phyloP scores from a whole-genome alignment of 306 rosid species.

The Sphenostylis stenocarpa region DNA sequence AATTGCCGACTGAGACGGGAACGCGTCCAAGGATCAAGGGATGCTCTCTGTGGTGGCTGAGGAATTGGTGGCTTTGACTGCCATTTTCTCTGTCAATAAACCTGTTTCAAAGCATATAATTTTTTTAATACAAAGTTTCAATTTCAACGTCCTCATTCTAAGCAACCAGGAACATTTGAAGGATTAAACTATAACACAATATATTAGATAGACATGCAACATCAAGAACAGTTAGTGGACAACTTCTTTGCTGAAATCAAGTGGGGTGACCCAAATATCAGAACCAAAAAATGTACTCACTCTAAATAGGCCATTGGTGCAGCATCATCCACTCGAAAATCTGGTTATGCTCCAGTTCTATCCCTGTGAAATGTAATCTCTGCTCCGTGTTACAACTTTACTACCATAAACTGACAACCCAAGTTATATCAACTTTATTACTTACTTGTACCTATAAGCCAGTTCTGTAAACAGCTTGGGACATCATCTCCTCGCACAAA shows the following conservation, averaged over 20 bases:
- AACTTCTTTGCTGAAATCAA: not conserved
- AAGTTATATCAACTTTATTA: not conserved
- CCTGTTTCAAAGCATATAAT: constrained; percentile 44
- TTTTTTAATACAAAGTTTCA: not conserved
- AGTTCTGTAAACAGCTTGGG: constrained; percentile 82
- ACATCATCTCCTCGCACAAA: constrained; percentile 94
- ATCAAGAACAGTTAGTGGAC: not conserved
- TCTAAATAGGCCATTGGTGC: constrained; percentile 96
- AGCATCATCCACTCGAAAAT: constrained; percentile 86
- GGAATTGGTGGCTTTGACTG: constrained; percentile 88
- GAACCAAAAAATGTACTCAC: constrained; percentile 59
- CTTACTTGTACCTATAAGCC: constrained; percentile 88
- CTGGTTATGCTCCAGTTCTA: constrained; percentile 92
- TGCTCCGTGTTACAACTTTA: constrained; percentile 23
- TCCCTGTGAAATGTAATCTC: constrained; percentile 53
- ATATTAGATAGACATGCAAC: constrained; percentile 1
- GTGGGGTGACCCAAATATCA: not conserved
- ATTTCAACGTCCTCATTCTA: constrained; percentile 3
- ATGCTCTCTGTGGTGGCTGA: constrained; percentile 69
- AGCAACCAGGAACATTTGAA: not conserved
- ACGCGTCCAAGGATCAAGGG: constrained; percentile 86
- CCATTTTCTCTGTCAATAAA: constrained; percentile 77
- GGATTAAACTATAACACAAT: not conserved
- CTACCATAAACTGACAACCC: not conserved
- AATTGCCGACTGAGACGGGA: constrained; percentile 69